Percentiles rank a stretch among this genome's conserved stretches.
phyloP scores from a whole-genome alignment of 2,329 filamentous ascomycete species.

The Colletotrichum nymphaeae region DNA sequence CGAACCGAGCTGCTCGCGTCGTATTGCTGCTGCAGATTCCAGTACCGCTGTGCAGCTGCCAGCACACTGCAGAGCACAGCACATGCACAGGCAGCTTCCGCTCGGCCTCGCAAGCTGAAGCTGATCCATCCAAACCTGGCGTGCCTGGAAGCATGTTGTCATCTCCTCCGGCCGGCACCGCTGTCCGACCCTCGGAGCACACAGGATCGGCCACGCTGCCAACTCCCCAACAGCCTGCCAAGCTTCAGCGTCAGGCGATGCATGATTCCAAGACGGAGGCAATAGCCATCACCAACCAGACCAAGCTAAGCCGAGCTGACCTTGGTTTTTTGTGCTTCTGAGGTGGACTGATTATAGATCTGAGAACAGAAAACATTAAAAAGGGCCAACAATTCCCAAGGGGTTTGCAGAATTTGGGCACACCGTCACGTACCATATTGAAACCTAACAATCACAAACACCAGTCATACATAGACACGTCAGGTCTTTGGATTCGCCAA shows the following conservation, averaged over 20 bases:
- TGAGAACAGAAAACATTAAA: constrained; percentile 3
- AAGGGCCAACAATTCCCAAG: neutral
- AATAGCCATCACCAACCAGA: neutral
- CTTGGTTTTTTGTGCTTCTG: neutral
- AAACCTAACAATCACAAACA: neutral
- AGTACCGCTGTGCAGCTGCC: neutral
- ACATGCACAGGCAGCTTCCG: neutral
- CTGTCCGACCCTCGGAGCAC: constrained; percentile 24
- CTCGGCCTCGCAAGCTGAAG: constrained; percentile 8
- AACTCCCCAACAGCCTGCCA: constrained; percentile 7
- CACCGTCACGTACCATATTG: neutral
- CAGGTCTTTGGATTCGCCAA: constrained; percentile 8
- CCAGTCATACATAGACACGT: constrained; percentile 15
- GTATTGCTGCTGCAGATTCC: neutral
- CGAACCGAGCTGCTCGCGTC: neutral
- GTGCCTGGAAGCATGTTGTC: constrained; percentile 8
- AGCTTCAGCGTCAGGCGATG: constrained; percentile 31
- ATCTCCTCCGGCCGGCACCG: constrained; percentile 24
- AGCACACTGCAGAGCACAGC: constrained; percentile 1
- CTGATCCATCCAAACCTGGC: neutral
- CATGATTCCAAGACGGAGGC: constrained; percentile 13
- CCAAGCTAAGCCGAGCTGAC: constrained; percentile 5
- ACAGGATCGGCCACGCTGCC: constrained; percentile 2
- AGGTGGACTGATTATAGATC: constrained; percentile 27
- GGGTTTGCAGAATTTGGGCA: neutral